These are phyloP conservation scores for Mycosphaerelloides madeirae DNA, from an alignment of 2,329 filamentous ascomycete genomes.

Conservation along the genomic window DNA sequence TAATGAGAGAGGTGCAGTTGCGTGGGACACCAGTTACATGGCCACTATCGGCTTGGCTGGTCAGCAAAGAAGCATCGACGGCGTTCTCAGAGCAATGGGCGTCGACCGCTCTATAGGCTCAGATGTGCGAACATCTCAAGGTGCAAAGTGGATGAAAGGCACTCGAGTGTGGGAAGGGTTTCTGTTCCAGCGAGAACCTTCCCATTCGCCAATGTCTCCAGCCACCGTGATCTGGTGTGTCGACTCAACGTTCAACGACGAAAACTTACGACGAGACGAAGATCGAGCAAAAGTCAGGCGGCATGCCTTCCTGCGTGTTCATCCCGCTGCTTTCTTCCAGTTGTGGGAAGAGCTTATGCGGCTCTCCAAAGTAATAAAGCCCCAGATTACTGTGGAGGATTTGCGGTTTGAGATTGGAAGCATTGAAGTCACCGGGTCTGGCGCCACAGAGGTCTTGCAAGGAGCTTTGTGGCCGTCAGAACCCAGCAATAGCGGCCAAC, in stretches of 20 bases:
- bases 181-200: slow-evolving; percentile 53
- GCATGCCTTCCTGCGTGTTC: slow-evolving; percentile 66
- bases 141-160: slow-evolving; percentile 66
- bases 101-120: slow-evolving; percentile 38
- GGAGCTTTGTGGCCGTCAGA: slow-evolving; percentile 56
- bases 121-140: slow-evolving; percentile 57
- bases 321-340: slow-evolving; percentile 74
- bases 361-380: slow-evolving; percentile 56
- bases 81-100: slow-evolving; percentile 62
- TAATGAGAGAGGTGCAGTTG: slow-evolving; percentile 69
- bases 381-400: slow-evolving; percentile 61
- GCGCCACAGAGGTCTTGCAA: slow-evolving; percentile 71
- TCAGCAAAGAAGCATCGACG: slow-evolving; percentile 56
- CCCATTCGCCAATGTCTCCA: slow-evolving; percentile 60
- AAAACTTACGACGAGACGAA: slow-evolving; percentile 18
- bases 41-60: slow-evolving; percentile 79
- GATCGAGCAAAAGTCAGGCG: slow-evolving; percentile 39
- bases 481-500: slow-evolving; percentile 6
- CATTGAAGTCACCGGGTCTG: slow-evolving; percentile 66
- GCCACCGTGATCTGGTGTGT: slow-evolving; percentile 73
- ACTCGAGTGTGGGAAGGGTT: slow-evolving; percentile 55
- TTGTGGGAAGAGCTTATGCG: slow-evolving; percentile 60
- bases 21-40: slow-evolving; percentile 94
- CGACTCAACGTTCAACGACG: slow-evolving; percentile 20
- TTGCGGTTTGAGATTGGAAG: slow-evolving; percentile 68